A percentile compares a stretch with the other conserved stretches of the same genome.
Evolutionary conservation across 805 yeast species (phyloP).

Genomic region (Candida tallmaniae): DNA sequence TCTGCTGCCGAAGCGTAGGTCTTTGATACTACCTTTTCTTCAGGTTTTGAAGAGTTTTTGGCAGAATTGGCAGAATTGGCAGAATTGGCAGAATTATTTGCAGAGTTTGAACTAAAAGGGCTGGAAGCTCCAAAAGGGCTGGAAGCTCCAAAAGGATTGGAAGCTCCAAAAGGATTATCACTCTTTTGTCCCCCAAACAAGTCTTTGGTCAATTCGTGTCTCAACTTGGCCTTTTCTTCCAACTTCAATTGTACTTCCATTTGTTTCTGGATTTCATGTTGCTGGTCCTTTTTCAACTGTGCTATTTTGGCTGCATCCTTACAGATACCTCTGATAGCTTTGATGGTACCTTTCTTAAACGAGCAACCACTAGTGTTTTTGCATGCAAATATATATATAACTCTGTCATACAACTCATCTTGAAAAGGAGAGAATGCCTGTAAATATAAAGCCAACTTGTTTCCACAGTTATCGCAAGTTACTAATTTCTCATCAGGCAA

Average conservation of each 20-base stretch:
- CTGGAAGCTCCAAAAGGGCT: constrained; percentile 12
- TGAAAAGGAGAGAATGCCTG: constrained; percentile 83
- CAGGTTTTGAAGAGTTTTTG: constrained; percentile 1
- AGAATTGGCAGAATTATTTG: constrained; percentile 6
- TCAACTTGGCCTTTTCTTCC: constrained; percentile 40
- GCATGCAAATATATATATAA: constrained; percentile 78
- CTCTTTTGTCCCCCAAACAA: constrained; percentile 20
- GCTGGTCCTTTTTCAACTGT: constrained; percentile 32
- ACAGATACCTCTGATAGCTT: constrained; percentile 72
- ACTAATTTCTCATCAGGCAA: constrained; percentile 50
- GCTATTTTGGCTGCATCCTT: constrained; percentile 51
- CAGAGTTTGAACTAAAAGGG: constrained; percentile 20
- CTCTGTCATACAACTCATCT: constrained; percentile 69
- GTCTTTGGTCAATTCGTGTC: constrained; percentile 38
- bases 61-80: background rate
- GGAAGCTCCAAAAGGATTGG: constrained; percentile 6
- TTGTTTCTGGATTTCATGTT: constrained; percentile 23
- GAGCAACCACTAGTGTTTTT: constrained; percentile 51
- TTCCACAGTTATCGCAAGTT: constrained; percentile 62
- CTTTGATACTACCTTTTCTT: constrained; percentile 8
- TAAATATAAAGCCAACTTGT: constrained; percentile 58
- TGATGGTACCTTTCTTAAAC: constrained; percentile 62
- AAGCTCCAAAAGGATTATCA: constrained; percentile 30
- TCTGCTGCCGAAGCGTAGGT: constrained; percentile 17
- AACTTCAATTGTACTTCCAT: constrained; percentile 37